Evolutionary conservation across 495 filamentous ascomycete species (phyloP), one percentile per base, ranked within the genome.

Genomic region (Aspergillus heteromorphus): DNA sequence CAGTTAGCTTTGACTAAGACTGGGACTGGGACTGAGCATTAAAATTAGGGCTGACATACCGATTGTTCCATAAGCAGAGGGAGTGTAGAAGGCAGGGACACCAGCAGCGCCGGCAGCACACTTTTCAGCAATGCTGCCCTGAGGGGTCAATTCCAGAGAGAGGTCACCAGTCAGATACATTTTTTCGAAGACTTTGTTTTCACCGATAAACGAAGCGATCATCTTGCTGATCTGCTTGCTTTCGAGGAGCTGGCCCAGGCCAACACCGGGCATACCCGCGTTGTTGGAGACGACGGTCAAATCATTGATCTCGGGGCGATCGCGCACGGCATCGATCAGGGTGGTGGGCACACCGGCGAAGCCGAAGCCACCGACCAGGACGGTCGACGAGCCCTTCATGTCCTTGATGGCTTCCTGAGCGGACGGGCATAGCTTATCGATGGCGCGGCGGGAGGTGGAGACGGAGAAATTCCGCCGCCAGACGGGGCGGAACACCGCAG

Each of bases 201-300:
- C 87, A 70, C 91, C 91, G 51, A 95, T 88, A 62, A 91, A 95
- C 51, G 83, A 87, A 6, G 88, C 87, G 63, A 95, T 86, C 85
- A 95, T 90, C 71, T 92, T 93, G 58, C 77, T 83, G 63, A 96
- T 85, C 73, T 95, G 91, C 62, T 84, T 85, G 9, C 83, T 77
- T 63, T 85, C 84, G 27, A 92, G 78, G 36, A 95, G 77, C 66
- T 89, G 81, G 27, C 69, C 86, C 16, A 95, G 79, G n/a, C 90
- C 90, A 48, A 77, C 79, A 45, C 78, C 77, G 57, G 89, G 87
- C 59, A 88, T 86, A 56, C 90, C 90, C 45, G 90, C 90, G 69
- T 95, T 95, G 76, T 95, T 95, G 49, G 89, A 93, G 55, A 93
- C 88, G 40, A 87, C 88, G 18, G 90, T 95, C 27, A 95, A 67